These are phyloP conservation scores for Tieghemostelium lacteum DNA, from an alignment of 78 protist genomes.

Conservation along the genomic window DNA sequence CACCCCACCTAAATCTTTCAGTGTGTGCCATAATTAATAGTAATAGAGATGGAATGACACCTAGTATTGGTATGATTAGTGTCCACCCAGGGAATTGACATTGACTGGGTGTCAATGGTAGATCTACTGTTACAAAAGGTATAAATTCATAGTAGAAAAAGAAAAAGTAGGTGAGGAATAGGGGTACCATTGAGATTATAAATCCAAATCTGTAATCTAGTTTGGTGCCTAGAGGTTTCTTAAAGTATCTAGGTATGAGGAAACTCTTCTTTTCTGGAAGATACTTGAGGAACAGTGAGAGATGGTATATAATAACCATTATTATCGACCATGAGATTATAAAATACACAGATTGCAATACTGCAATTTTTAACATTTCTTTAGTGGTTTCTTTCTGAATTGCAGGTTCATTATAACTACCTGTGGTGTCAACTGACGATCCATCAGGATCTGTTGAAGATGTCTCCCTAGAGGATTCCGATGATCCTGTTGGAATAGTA, in stretches of 20 bases:
- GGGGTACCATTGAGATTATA: not conserved
- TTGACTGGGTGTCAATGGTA: slow-evolving; percentile 6
- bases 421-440: not conserved
- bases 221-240: slow-evolving; percentile 25
- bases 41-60: slow-evolving; percentile 1
- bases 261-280: slow-evolving; percentile 6
- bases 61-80: slow-evolving; percentile 21
- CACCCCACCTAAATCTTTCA: slow-evolving; percentile 51
- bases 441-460: not conserved
- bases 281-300: slow-evolving; percentile 43
- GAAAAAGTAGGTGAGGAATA: slow-evolving; percentile 6
- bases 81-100: slow-evolving; percentile 43
- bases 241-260: not conserved
- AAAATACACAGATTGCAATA: slow-evolving; percentile 44
- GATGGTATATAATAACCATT: slow-evolving; percentile 32
- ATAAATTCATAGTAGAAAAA: slow-evolving; percentile 27
- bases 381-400: not conserved
- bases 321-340: slow-evolving; percentile 11
- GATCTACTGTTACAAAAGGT: slow-evolving; percentile 4
- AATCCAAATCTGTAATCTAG: slow-evolving; percentile 24
- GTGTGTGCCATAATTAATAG: not conserved
- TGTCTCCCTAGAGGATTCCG: too few species aligned
- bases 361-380: slow-evolving; percentile 1
- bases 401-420: not conserved
- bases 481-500: not conserved